Base-by-base conservation (phyloP, 768 basidiomycete genomes). In the Russula sp. region DNA sequence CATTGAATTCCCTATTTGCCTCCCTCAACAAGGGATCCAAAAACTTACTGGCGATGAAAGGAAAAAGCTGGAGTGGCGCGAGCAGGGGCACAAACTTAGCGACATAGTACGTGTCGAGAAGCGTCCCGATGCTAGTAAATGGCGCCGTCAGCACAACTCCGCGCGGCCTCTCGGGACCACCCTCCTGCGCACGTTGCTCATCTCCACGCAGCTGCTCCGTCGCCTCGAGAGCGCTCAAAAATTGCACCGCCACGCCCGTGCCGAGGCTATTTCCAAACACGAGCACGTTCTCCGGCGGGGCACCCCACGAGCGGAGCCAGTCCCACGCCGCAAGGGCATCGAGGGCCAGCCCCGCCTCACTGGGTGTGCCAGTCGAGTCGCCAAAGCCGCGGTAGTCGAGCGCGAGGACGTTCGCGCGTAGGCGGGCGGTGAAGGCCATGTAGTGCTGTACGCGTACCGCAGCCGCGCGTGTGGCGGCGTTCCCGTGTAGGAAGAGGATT, bases 361-460 rank as follows among this genome's bases (percentile, higher is more conserved):
- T 85, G 0, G 96, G 96, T 0, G 73, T 72, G 0, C 93, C 92
- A 1, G 82, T 80, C 58, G 92, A 95, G 69, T 98, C 94, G 2
- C 78, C 96, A 68, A 88, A 98, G 1, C 95, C 95, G 52, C 95
- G 83, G 71, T 98, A 98, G 73, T 98, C 96, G 42, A 91, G 83
- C 1, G 84, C 85, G 29, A 98, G 75, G 14, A 97, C 86, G 71
- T 95, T 95, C 20, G 81, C 81, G 18, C 77, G 75, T 8, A 91
- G 74, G 1, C 86, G 81, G 3, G 85, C 80, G 0, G 88, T 79
- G 68, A 87, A 86, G 0, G 81, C 78, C 18, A 78, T 74, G 69
- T 92, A 92, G 43, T 85, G 79, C 18, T 78, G 79, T 18, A 94
- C 77, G 11, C 95, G 87, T 45, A 78, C 79, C 1, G 75, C 64